A percentile compares a stretch with the other conserved stretches of the same genome.
phyloP scores from a whole-genome alignment of 2,329 filamentous ascomycete species.

The Venturia oleaginea region DNA sequence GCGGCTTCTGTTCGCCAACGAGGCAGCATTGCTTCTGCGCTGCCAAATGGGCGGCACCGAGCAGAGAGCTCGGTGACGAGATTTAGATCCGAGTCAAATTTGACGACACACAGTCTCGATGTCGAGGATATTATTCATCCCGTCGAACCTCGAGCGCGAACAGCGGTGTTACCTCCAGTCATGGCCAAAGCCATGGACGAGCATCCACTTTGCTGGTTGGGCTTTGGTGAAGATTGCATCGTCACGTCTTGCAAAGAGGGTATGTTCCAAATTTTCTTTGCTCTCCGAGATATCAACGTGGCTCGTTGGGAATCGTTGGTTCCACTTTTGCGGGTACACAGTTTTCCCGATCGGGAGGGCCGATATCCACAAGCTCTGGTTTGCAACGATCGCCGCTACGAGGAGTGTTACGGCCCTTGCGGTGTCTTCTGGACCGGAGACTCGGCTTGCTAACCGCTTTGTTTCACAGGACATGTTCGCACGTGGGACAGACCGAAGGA shows the following conservation, averaged over 20 bases:
- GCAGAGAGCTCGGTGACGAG: conserved; percentile 52
- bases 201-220: conserved; percentile 81
- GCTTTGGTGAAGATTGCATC: conserved; percentile 89
- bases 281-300: neutral
- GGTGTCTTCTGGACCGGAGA: neutral
- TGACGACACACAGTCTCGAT: conserved; percentile 26
- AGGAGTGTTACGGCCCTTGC: neutral
- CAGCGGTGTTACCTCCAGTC: conserved; percentile 81
- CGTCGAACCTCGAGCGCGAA: conserved; percentile 75
- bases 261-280: conserved; percentile 10
- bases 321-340: conserved; percentile 1
- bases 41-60: conserved; percentile 46
- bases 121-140: conserved; percentile 60
- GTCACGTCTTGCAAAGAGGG: conserved; percentile 87
- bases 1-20: conserved; percentile 53
- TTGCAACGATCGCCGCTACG: neutral
- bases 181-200: conserved; percentile 65
- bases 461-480: conserved; percentile 55
- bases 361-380: neutral
- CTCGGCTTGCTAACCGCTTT: neutral
- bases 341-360: neutral
- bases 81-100: conserved; percentile 36
- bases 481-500: conserved; percentile 62
- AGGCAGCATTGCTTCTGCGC: conserved; percentile 42
- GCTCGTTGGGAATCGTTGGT: neutral